Percentiles rank a stretch among this genome's conserved stretches.
These are phyloP conservation scores for Begonia loranthoides DNA, from an alignment of 306 rosid genomes.

Conservation along the genomic window DNA sequence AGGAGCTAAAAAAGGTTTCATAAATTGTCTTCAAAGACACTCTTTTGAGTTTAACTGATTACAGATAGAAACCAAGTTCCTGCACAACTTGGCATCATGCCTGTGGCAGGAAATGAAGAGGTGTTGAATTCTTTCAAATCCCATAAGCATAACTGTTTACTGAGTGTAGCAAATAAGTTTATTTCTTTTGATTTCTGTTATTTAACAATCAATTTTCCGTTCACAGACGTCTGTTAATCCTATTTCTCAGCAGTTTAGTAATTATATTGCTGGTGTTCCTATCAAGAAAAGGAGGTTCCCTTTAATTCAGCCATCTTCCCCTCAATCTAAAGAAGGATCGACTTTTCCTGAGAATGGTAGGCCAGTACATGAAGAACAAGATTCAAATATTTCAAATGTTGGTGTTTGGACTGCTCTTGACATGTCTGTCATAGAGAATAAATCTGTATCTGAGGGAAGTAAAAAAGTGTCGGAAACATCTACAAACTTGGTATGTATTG, in stretches of 20 bases:
- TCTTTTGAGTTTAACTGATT: background rate
- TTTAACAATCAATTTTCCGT: constrained; percentile 56
- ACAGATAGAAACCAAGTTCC: constrained; percentile 6
- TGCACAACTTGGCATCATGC: constrained; percentile 49
- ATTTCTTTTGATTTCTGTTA: constrained; percentile 27
- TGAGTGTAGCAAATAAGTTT: constrained; percentile 27
- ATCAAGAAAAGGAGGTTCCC: constrained; percentile 91
- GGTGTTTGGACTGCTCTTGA: constrained; percentile 33
- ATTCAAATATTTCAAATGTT: constrained; percentile 30
- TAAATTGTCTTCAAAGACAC: background rate
- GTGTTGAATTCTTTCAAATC: constrained; percentile 48
- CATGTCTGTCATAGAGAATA: constrained; percentile 27
- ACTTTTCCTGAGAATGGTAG: constrained; percentile 24
- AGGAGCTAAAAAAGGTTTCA: background rate
- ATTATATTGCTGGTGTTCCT: constrained; percentile 81
- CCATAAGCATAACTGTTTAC: constrained; percentile 30
- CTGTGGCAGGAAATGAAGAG: constrained; percentile 79
- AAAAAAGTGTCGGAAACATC: constrained; percentile 25
- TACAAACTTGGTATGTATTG: constrained; percentile 11
- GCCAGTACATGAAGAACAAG: constrained; percentile 22
- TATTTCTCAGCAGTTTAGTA: constrained; percentile 44
- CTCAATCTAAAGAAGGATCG: constrained; percentile 42
- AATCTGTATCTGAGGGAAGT: constrained; percentile 24
- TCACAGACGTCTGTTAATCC: constrained; percentile 83
- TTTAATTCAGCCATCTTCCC: constrained; percentile 34